Evolutionary conservation across 495 filamentous ascomycete species (phyloP).

Genomic region (Lepraria neglecta): DNA sequence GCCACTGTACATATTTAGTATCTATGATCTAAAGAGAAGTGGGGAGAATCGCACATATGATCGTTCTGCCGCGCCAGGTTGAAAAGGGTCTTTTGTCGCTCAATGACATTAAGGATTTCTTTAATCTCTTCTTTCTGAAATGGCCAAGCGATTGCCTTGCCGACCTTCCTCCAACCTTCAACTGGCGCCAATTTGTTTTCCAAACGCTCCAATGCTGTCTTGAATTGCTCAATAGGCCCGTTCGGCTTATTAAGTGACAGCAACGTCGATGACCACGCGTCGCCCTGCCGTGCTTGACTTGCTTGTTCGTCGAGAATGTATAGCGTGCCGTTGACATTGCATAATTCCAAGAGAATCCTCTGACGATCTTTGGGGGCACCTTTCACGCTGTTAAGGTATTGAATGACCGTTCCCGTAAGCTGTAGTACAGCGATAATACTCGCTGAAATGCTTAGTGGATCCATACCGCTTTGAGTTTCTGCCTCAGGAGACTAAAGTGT

Average conservation of each 20-base stretch:
- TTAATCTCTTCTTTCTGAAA: constrained; percentile 13
- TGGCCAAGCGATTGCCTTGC: constrained; percentile 7
- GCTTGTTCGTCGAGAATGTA: constrained; percentile 2
- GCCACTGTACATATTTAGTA: too few species aligned
- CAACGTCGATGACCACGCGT: background rate
- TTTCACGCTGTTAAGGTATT: constrained; percentile 10
- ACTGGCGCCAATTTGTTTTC: background rate
- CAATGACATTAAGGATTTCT: background rate
- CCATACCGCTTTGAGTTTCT: constrained; percentile 1
- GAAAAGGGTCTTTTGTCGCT: constrained; percentile 12
- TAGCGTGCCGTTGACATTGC: background rate
- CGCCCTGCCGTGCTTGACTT: background rate
- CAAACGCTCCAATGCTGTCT: constrained; percentile 6
- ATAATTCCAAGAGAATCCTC: background rate
- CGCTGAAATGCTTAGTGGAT: constrained; percentile 7
- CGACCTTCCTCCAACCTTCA: background rate
- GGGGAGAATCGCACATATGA: constrained; percentile 4
- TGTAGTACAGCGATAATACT: constrained; percentile 12
- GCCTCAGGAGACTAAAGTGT: too few species aligned
- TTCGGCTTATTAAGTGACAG: background rate
- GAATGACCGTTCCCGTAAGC: background rate
- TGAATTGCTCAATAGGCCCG: constrained; percentile 14
- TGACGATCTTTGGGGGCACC: background rate
- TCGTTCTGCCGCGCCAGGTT: constrained; percentile 12
- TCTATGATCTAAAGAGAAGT: too few species aligned